A percentile compares a stretch with the other conserved stretches of the same genome.
Conservation (phyloP, 2,329 filamentous ascomycete genomes). For the Paracorniculantispora psalliotae region DNA sequence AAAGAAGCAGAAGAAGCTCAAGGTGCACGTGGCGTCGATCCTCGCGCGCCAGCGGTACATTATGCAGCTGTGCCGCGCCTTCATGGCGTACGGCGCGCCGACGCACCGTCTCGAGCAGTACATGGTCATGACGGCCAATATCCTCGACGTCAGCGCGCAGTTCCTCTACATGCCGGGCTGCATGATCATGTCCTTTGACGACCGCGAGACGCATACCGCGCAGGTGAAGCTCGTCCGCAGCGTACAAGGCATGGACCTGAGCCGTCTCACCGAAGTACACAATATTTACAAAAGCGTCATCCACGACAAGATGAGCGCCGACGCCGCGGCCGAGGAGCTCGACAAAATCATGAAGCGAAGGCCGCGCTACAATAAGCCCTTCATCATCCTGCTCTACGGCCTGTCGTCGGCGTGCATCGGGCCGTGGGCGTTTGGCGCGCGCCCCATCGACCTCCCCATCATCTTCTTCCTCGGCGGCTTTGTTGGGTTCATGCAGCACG, state of each 20-base stretch:
- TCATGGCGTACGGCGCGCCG: constrained; percentile 13
- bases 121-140: constrained; percentile 9
- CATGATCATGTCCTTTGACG: constrained; percentile 13
- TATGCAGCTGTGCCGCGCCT: constrained; percentile 11
- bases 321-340: constrained; percentile 8
- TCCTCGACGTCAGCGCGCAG: constrained; percentile 8
- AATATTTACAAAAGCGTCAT: constrained; percentile 12
- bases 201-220: constrained; percentile 3
- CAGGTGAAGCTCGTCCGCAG: constrained; percentile 11
- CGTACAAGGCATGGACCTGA: constrained; percentile 10
- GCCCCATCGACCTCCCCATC: constrained; percentile 6
- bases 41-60: constrained; percentile 9
- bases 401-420: constrained; percentile 5
- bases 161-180: constrained; percentile 13
- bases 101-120: constrained; percentile 12
- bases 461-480: constrained; percentile 10
- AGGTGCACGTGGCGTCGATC: constrained; percentile 1
- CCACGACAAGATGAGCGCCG: constrained; percentile 3
- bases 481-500: constrained; percentile 10
- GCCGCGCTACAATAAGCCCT: not conserved
- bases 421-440: constrained; percentile 8
- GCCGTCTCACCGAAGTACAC: constrained; percentile 5
- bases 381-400: constrained; percentile 9
- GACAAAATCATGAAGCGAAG: constrained; percentile 5
- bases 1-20: constrained; percentile 3